Conservation (phyloP, 345 rosid genomes). For the Geranium brycei region DNA sequence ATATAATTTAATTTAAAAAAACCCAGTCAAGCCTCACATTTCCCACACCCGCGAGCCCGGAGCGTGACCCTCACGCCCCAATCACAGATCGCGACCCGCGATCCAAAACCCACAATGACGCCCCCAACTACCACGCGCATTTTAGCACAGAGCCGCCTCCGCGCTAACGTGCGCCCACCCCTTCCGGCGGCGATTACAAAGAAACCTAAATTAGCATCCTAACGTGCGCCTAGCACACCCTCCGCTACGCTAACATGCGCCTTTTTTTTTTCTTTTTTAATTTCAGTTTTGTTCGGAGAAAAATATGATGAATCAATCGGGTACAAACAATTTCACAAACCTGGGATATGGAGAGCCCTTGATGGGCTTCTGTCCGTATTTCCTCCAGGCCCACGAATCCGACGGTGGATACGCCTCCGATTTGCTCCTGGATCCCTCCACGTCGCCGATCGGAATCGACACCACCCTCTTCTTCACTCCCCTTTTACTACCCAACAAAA, state of each 20-base stretch:
- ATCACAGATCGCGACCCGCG: neutral
- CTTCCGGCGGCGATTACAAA: neutral
- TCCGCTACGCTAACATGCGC: too few relatives aligned
- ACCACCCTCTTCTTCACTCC: constrained; percentile 50
- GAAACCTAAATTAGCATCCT: neutral
- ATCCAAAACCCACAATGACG: neutral
- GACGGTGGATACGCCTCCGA: constrained; percentile 59
- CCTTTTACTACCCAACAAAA: constrained; percentile 15
- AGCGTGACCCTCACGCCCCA: neutral
- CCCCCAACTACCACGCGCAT: constrained; percentile 1
- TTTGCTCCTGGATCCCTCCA: constrained; percentile 39
- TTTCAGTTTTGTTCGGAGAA: too few relatives aligned
- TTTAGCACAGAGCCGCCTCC: constrained; percentile 1
- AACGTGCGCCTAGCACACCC: too few relatives aligned
- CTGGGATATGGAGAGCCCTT: constrained; percentile 77
- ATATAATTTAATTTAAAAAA: too few relatives aligned
- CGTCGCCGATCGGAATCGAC: constrained; percentile 48
- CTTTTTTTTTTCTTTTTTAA: too few relatives aligned
- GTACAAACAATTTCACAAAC: constrained; percentile 15
- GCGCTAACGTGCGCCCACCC: neutral
- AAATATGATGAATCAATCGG: too few relatives aligned
- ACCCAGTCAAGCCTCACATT: neutral
- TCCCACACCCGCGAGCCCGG: neutral
- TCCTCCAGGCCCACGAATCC: constrained; percentile 84
- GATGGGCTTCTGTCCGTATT: constrained; percentile 78